Evolutionary conservation across 352 stramenopile species (phyloP).

Genomic region (Globisporangium irregulare): DNA sequence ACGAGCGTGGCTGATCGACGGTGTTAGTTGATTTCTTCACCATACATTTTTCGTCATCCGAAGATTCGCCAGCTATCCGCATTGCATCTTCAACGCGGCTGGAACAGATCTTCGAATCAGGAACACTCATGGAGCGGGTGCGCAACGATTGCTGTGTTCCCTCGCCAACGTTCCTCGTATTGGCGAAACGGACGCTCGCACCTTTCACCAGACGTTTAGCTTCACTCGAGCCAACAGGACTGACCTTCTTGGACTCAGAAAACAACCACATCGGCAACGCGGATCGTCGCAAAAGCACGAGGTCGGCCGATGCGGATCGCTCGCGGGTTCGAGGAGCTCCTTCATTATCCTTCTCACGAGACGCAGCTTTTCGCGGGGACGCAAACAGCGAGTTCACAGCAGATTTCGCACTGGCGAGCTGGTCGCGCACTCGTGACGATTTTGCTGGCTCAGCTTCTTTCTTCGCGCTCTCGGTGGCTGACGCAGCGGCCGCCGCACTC

Average conservation of each 20-base stretch:
- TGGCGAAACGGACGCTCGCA: conserved; percentile 2
- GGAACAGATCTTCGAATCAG: conserved; percentile 10
- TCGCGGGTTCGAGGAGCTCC: conserved; percentile 10
- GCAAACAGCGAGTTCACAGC: conserved; percentile 1
- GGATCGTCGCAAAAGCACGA: conserved; percentile 23
- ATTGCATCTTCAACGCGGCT: conserved; percentile 7
- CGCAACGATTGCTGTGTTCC: background rate
- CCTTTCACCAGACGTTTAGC: background rate
- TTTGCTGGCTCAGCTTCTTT: conserved; percentile 1
- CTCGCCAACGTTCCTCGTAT: background rate
- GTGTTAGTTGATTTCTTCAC: background rate
- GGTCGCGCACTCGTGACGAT: background rate
- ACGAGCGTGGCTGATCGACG: background rate
- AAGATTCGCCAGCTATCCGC: conserved; percentile 6
- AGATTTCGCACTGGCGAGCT: background rate
- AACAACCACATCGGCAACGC: conserved; percentile 25
- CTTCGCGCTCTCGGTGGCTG: background rate
- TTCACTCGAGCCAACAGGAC: background rate
- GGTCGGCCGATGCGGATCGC: conserved; percentile 29
- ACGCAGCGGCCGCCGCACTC: background rate
- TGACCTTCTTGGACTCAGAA: conserved; percentile 10
- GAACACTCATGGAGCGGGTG: conserved; percentile 4
- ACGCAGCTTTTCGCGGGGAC: conserved; percentile 11
- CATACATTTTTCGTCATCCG: background rate
- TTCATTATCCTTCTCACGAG: conserved; percentile 4